phyloP scores from a whole-genome alignment of 169 alveolate genomes.

The Plasmodium yoelii region DNA sequence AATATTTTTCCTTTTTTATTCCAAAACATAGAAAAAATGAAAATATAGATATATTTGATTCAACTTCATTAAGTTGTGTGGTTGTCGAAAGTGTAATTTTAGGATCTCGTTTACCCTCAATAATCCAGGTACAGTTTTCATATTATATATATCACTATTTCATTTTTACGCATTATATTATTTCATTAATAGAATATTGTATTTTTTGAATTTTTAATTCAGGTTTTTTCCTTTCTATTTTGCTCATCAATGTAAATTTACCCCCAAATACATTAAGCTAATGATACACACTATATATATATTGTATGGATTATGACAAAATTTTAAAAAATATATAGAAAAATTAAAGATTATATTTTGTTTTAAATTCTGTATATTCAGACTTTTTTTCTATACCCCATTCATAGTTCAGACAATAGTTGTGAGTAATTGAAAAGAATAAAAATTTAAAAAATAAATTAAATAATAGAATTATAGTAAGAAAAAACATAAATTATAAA shows the following conservation, averaged over 20 bases:
- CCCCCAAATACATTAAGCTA: too few species aligned
- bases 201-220: slow-evolving; percentile 11
- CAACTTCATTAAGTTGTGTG: slow-evolving; percentile 72
- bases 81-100: slow-evolving; percentile 74
- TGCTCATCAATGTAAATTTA: slow-evolving; percentile 42
- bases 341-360: too few species aligned
- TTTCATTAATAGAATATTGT: background rate
- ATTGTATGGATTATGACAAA: slow-evolving; percentile 1
- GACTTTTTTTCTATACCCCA: slow-evolving; percentile 64
- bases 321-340: background rate
- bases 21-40: slow-evolving; percentile 36
- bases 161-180: background rate
- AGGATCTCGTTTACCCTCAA: slow-evolving; percentile 69
- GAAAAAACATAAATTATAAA: background rate
- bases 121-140: slow-evolving; percentile 21
- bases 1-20: background rate
- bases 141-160: background rate
- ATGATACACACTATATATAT: slow-evolving; percentile 1
- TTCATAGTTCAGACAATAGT: slow-evolving; percentile 67
- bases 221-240: slow-evolving; percentile 70
- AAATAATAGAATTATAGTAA: background rate
- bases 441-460: background rate
- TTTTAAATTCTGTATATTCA: background rate
- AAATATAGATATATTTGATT: slow-evolving; percentile 68
- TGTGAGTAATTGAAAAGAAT: slow-evolving; percentile 7